These are phyloP conservation scores for Jamesozyma spencerorum DNA, from an alignment of 805 yeast genomes.

Conservation along the genomic window DNA sequence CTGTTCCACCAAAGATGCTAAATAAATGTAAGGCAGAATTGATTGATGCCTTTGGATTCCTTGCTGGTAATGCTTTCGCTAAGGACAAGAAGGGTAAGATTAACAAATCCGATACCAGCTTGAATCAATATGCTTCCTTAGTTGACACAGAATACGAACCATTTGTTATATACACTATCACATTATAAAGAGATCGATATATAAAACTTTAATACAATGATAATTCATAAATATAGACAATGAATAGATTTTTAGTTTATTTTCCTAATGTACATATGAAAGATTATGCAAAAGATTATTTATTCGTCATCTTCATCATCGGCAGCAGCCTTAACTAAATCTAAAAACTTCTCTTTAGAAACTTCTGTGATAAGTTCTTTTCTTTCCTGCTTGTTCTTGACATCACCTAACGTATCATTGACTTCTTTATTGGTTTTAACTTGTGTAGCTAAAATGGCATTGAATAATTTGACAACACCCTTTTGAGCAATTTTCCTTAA, in stretches of 20 bases:
- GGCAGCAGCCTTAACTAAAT: slow-evolving; percentile 75
- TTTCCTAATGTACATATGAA: too few relatives aligned
- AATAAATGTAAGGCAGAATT: slow-evolving; percentile 61
- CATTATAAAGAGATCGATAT: slow-evolving; percentile 4
- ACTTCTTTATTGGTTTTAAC: slow-evolving; percentile 46
- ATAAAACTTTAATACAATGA: too few relatives aligned
- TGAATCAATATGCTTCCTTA: slow-evolving; percentile 81
- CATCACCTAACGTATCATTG: slow-evolving; percentile 35
- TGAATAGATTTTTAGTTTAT: too few relatives aligned
- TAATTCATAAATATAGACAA: too few relatives aligned
- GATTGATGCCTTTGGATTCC: slow-evolving; percentile 68
- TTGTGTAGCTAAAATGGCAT: slow-evolving; percentile 76
- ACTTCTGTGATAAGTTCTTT: slow-evolving; percentile 58
- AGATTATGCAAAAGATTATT: too few relatives aligned
- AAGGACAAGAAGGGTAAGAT: slow-evolving; percentile 58
- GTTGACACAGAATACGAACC: slow-evolving; percentile 96
- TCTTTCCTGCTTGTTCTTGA: slow-evolving; percentile 39
- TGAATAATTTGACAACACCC: slow-evolving; percentile 79
- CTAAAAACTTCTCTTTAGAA: slow-evolving; percentile 83
- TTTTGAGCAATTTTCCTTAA: slow-evolving; percentile 76
- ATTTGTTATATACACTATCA: slow-evolving; percentile 66
- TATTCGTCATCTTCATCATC: slow-evolving; percentile 21
- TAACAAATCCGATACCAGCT: slow-evolving; percentile 46
- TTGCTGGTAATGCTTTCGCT: slow-evolving; percentile 83
- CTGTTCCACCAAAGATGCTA: slow-evolving; percentile 38